Conservation (phyloP, 306 rosid genomes). For the Corylus heterophylla region DNA sequence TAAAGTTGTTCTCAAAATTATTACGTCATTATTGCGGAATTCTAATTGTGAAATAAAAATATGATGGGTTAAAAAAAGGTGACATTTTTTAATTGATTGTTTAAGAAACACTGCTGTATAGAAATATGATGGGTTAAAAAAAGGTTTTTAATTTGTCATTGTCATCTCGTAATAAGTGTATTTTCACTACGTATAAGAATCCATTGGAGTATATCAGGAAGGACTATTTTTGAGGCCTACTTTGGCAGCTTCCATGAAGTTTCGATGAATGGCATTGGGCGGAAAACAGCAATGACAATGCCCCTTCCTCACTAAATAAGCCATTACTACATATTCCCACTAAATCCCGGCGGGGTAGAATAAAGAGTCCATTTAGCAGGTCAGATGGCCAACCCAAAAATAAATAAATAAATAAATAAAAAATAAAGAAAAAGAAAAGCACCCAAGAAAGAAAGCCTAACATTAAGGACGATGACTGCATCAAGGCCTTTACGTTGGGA, state of each 20-base stretch:
- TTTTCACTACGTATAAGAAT: conserved; percentile 33
- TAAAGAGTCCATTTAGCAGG: conserved; percentile 4
- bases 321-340: background rate
- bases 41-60: too few relatives aligned
- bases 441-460: background rate
- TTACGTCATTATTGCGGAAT: too few relatives aligned
- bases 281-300: conserved; percentile 10
- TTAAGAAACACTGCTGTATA: background rate
- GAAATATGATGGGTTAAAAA: background rate
- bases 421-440: background rate
- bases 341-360: background rate
- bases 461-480: background rate
- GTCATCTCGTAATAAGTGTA: conserved; percentile 16
- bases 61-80: too few relatives aligned
- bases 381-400: background rate
- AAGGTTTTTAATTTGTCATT: background rate
- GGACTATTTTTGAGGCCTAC: conserved; percentile 35
- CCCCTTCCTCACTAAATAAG: conserved; percentile 10
- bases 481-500: background rate
- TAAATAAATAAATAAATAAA: too few relatives aligned
- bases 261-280: conserved; percentile 25
- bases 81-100: too few relatives aligned
- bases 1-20: too few relatives aligned
- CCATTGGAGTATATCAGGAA: conserved; percentile 28
- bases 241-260: conserved; percentile 48